These are phyloP conservation scores for Cenchrus purpureus DNA, from an alignment of 176 grass and related monocot species.

Conservation along the genomic window DNA sequence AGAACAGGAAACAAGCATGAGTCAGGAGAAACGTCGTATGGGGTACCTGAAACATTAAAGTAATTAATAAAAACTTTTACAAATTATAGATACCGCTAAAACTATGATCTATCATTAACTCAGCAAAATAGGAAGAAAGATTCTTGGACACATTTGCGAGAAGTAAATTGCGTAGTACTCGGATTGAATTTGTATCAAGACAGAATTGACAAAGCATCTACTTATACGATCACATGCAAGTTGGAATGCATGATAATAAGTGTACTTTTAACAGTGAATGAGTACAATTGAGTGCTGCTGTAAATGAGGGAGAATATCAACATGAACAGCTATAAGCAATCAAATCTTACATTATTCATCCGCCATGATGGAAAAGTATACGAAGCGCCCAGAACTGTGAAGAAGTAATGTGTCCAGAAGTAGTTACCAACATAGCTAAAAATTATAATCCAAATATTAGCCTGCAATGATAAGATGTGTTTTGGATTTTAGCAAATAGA, in stretches of 20 bases:
- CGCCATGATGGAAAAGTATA: conserved; percentile 99
- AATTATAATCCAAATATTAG: conserved; percentile 96
- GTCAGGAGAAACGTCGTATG: conserved; percentile 86
- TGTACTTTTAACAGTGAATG: neutral
- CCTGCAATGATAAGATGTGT: conserved; percentile 61
- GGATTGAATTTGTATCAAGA: neutral
- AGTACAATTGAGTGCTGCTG: neutral
- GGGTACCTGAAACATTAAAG: conserved; percentile 78
- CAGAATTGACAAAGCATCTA: neutral
- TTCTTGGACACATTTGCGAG: neutral
- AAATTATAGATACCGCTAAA: neutral
- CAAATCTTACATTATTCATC: conserved; percentile 92
- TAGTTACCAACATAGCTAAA: conserved; percentile 99
- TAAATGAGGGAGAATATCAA: neutral
- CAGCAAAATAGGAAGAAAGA: neutral
- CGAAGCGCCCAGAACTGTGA: conserved; percentile 90
- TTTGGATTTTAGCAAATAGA: conserved; percentile 29
- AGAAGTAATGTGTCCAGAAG: conserved; percentile 99
- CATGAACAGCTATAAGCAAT: conserved; percentile 3
- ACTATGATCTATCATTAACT: neutral
- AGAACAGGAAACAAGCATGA: conserved; percentile 90
- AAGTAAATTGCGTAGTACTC: neutral
- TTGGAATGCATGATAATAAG: neutral
- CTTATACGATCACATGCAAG: neutral
- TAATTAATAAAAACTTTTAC: neutral